Conservation (phyloP, 805 yeast genomes). For the Saccharomyces eubayanus region DNA sequence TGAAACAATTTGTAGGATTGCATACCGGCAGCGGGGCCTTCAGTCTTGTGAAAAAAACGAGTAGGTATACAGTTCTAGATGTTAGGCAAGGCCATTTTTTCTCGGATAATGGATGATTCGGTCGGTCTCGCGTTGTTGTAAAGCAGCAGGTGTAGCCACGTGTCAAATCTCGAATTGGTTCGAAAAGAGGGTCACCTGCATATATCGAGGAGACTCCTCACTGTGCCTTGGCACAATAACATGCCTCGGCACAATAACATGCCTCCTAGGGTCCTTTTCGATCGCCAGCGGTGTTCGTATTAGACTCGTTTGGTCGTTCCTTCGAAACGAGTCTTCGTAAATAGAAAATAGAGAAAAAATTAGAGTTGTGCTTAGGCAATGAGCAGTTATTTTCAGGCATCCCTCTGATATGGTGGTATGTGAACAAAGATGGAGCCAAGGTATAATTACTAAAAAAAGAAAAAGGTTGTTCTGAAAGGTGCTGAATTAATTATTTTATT, state of each 20-base stretch:
- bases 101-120: background rate
- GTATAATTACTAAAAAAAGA: background rate
- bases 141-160: background rate
- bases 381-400: background rate
- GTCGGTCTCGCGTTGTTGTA: background rate
- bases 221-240: background rate
- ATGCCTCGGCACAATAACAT: background rate
- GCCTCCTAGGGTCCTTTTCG: background rate
- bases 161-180: background rate
- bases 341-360: background rate
- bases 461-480: background rate
- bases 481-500: background rate
- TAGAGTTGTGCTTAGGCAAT: background rate
- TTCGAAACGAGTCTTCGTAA: background rate
- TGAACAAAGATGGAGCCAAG: too few relatives aligned
- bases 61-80: background rate
- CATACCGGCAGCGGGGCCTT: background rate
- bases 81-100: background rate
- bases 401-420: too few relatives aligned
- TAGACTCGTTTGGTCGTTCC: background rate
- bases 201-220: background rate
- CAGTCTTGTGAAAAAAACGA: background rate
- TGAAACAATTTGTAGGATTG: background rate
- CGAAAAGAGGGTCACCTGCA: background rate
- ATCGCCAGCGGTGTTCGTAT: background rate